Conservation (phyloP, 306 rosid species). For the Lupinus albus region DNA sequence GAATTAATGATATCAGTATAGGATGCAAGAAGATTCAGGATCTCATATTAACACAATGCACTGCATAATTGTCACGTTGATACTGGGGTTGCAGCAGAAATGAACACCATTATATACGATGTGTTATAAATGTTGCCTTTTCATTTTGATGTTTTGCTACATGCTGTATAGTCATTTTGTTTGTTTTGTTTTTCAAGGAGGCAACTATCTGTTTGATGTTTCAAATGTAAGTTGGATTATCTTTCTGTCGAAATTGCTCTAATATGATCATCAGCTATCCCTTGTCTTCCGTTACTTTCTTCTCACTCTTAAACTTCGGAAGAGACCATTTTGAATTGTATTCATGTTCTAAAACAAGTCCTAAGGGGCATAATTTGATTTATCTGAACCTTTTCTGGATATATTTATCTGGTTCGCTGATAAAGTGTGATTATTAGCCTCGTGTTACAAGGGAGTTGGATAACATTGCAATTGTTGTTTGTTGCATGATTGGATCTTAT, state of each 20-base stretch:
- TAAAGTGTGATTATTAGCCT: conserved; percentile 11
- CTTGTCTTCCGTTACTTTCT: not conserved
- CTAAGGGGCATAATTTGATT: conserved; percentile 6
- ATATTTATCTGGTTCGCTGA: conserved; percentile 5
- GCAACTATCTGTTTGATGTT: conserved; percentile 16
- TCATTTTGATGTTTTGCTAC: not conserved
- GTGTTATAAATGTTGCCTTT: conserved; percentile 1
- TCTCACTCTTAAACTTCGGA: conserved; percentile 7
- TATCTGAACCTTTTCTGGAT: not conserved
- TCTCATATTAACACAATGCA: not conserved
- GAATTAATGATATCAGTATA: not conserved
- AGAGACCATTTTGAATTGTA: conserved; percentile 16
- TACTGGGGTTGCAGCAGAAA: conserved; percentile 4
- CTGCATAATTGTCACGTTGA: not conserved
- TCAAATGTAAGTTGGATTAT: conserved; percentile 19
- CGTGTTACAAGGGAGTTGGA: not conserved
- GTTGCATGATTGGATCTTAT: not conserved
- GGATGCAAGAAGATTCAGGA: not conserved
- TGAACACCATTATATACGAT: conserved; percentile 6
- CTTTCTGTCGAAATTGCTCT: conserved; percentile 18
- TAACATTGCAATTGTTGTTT: not conserved
- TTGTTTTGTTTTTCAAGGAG: not conserved
- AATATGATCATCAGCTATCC: not conserved
- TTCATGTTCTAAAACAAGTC: not conserved
- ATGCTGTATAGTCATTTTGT: conserved; percentile 8